These are phyloP conservation scores for Aphanomyces astaci DNA, from an alignment of 352 stramenopile species.

Conservation along the genomic window DNA sequence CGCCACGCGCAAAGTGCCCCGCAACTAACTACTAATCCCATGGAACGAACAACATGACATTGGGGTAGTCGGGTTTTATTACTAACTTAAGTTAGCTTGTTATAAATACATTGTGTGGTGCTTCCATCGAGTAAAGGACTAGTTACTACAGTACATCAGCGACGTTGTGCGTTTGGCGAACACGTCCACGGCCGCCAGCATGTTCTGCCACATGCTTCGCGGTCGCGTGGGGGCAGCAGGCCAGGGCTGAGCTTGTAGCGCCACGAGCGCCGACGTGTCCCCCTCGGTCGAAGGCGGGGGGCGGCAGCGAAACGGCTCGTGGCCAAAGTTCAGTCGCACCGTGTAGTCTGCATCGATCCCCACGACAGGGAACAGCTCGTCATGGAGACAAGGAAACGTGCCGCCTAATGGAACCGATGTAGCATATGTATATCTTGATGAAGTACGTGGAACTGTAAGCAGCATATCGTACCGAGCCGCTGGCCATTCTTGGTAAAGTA, in stretches of 20 bases:
- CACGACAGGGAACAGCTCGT: slow-evolving; percentile 66
- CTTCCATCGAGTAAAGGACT: no score
- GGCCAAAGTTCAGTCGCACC: slow-evolving; percentile 77
- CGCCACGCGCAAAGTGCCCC: slow-evolving; percentile 14
- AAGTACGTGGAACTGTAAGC: no score
- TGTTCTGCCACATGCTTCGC: not conserved
- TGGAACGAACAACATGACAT: no score
- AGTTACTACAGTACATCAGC: not conserved
- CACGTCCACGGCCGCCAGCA: not conserved
- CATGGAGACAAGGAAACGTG: slow-evolving; percentile 36
- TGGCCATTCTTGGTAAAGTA: slow-evolving; percentile 67
- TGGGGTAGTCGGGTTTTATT: not conserved
- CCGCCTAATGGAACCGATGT: slow-evolving; percentile 28
- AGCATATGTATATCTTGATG: no score
- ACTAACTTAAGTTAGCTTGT: not conserved
- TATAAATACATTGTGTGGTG: no score
- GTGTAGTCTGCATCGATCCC: slow-evolving; percentile 72
- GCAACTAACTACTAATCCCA: slow-evolving; percentile 4
- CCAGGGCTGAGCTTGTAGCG: not conserved
- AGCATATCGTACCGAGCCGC: not conserved
- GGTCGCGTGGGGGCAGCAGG: not conserved
- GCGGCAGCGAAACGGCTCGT: slow-evolving; percentile 48
- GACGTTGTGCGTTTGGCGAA: not conserved
- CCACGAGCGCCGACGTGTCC: not conserved
- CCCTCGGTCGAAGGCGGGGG: not conserved